Conservation (phyloP, 441 rosid species). For the Mallotus repandus region DNA sequence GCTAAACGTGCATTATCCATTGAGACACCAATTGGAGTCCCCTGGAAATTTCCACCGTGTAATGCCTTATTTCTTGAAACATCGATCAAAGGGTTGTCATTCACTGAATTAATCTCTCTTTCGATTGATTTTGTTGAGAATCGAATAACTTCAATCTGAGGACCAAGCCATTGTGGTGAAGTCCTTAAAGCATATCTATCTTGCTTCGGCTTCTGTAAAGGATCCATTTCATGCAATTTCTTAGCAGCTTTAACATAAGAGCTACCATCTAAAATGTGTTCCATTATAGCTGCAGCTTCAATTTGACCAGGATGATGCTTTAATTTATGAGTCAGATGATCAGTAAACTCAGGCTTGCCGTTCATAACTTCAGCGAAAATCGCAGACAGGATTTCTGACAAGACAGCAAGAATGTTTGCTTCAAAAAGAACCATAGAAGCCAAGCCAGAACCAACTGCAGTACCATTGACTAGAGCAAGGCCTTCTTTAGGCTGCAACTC, state of each 20-base stretch:
- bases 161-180: conserved; percentile 75
- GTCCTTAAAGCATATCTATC: conserved; percentile 71
- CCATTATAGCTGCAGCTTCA: conserved; percentile 71
- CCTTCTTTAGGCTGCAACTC: conserved; percentile 66
- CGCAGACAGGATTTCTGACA: conserved; percentile 48
- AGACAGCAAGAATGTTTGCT: conserved; percentile 41
- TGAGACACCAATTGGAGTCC: conserved; percentile 85
- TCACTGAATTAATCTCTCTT: conserved; percentile 69
- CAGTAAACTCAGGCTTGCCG: conserved; percentile 62
- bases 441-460: conserved; percentile 58
- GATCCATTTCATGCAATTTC: conserved; percentile 57
- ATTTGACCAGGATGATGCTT: conserved; percentile 68
- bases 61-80: conserved; percentile 71
- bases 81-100: conserved; percentile 74
- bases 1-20: conserved; percentile 68
- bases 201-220: conserved; percentile 70
- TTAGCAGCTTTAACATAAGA: conserved; percentile 53
- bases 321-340: conserved; percentile 59
- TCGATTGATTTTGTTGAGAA: conserved; percentile 63
- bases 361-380: conserved; percentile 62
- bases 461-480: conserved; percentile 52
- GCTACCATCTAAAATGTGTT: conserved; percentile 61
- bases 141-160: conserved; percentile 64
- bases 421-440: conserved; percentile 57
- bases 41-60: conserved; percentile 89